phyloP scores from a whole-genome alignment of 208 protist genomes.

The Leishmania guyanensis region DNA sequence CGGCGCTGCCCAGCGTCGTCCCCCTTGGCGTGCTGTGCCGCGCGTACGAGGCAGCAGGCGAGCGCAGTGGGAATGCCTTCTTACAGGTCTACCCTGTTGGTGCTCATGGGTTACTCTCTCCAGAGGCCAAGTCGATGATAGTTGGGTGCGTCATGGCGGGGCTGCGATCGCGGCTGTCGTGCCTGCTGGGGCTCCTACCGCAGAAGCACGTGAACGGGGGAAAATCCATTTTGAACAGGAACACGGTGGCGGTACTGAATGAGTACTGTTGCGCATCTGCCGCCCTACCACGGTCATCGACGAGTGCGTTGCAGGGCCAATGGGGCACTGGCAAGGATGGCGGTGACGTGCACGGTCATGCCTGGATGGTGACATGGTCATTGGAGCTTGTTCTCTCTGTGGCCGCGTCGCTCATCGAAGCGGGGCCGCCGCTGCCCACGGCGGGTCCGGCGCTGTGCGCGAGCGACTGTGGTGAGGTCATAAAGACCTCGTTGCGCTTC shows the following conservation, averaged over 20 bases:
- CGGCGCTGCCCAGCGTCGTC: not conserved
- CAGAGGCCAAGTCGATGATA: slow-evolving; percentile 25
- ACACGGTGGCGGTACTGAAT: not conserved
- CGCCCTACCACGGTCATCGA: not conserved
- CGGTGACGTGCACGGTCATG: not conserved
- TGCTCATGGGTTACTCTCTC: slow-evolving; percentile 15
- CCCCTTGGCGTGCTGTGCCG: slow-evolving; percentile 11
- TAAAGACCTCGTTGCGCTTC: slow-evolving; percentile 14
- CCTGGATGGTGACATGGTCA: slow-evolving; percentile 25
- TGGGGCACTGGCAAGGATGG: not conserved
- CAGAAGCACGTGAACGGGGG: not conserved
- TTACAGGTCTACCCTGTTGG: slow-evolving; percentile 31
- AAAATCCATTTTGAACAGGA: not conserved
- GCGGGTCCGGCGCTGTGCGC: not conserved
- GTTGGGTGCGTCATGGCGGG: slow-evolving; percentile 12
- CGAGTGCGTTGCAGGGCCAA: not conserved
- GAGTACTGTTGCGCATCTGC: not conserved
- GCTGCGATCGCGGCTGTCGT: slow-evolving; percentile 27
- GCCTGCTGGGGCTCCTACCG: slow-evolving; percentile 1
- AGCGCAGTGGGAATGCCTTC: slow-evolving; percentile 3
- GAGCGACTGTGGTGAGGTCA: not conserved
- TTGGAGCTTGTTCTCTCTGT: slow-evolving; percentile 17
- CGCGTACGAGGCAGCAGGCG: slow-evolving; percentile 11
- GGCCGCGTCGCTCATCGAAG: not conserved
- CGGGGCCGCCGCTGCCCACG: not conserved